Evolutionary conservation across 2,329 filamentous ascomycete genomes (phyloP), one percentile per base, ranked within the genome.

Genomic region (Dothidotthia symphoricarpi): DNA sequence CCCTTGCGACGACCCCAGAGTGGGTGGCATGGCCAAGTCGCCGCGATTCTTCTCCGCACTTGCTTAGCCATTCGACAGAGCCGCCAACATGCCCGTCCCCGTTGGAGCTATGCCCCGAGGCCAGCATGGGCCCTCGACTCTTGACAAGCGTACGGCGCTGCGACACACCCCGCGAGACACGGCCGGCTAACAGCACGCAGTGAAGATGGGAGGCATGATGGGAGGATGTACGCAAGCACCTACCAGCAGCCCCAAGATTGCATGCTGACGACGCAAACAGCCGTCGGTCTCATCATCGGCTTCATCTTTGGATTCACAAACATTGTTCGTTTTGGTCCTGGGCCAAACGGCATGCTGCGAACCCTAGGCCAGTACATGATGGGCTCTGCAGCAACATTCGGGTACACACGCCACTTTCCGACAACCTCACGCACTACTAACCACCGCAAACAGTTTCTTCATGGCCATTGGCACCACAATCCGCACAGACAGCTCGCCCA

Each of bases 141-240:
- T 84, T 51, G 83, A 88, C 66, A 88, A 88, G 69, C 75, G 83
- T 86, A 75, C 44, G 76, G 59, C 37, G 31, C 29, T 26, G 33
- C 30, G 25, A 16, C 28, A 42, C 61, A 37, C 39, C 36, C 19
- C 19, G 19, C 19, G 19, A 22, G 5, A 22, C 19, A 22, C 64
- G 27, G 36, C 49, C 33, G 27, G 53, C 63, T 61, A 73, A 67
- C 45, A 25, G 27, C 40, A 32, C 49, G 57, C 66, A 95, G 89
- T 90, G 69, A 96, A 95, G 77, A 96, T 97, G 89, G 93, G 93
- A 57, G 89, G 86, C 48, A 84, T 98, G 84, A 97, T 97, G 89
- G 93, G 93, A 57, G 88, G 89, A 67, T 94, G 91, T 97, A 86
- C 61, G 89, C 80, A 35, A 41, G 30, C 30, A 29, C 17, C 16